Evolutionary conservation across 2,329 filamentous ascomycete species (phyloP).

Genomic region (Penicillium sp.): DNA sequence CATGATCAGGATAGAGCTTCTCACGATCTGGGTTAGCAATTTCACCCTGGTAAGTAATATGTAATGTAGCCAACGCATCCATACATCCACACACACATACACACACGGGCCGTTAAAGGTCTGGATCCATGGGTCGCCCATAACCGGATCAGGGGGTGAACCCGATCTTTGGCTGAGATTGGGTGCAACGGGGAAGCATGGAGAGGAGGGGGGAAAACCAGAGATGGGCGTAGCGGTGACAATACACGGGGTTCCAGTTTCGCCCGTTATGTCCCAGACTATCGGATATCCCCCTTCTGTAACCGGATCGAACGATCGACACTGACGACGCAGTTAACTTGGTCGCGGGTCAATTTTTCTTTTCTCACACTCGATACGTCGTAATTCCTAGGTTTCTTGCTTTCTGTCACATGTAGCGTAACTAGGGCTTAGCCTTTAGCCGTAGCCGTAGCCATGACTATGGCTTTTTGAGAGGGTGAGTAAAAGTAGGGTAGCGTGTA

Average conservation of each 20-base stretch:
- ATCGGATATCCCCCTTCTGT: slow-evolving; percentile 4
- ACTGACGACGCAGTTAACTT: slow-evolving; percentile 3
- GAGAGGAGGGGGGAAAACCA: background rate
- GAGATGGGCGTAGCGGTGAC: background rate
- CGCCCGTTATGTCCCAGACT: slow-evolving; percentile 21
- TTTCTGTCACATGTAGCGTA: background rate
- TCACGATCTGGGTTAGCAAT: too few relatives aligned
- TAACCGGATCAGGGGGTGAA: background rate
- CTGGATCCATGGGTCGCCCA: background rate
- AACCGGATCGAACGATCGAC: slow-evolving; percentile 12
- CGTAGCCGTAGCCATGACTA: too few relatives aligned
- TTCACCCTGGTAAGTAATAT: background rate
- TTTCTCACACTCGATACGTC: slow-evolving; percentile 3
- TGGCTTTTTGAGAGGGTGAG: too few relatives aligned
- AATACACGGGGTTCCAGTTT: slow-evolving; percentile 1
- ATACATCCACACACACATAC: background rate
- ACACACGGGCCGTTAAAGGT: background rate
- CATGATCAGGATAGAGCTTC: too few relatives aligned
- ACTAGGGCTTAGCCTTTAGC: too few relatives aligned
- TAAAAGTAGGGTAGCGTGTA: too few relatives aligned
- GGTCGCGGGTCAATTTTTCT: slow-evolving; percentile 11
- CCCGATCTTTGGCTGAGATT: background rate
- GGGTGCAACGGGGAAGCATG: background rate
- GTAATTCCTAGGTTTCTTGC: background rate
- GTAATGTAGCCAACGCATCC: too few relatives aligned